Conservation (phyloP, 148 eudicot genomes). For the Nyssa sinensis region DNA sequence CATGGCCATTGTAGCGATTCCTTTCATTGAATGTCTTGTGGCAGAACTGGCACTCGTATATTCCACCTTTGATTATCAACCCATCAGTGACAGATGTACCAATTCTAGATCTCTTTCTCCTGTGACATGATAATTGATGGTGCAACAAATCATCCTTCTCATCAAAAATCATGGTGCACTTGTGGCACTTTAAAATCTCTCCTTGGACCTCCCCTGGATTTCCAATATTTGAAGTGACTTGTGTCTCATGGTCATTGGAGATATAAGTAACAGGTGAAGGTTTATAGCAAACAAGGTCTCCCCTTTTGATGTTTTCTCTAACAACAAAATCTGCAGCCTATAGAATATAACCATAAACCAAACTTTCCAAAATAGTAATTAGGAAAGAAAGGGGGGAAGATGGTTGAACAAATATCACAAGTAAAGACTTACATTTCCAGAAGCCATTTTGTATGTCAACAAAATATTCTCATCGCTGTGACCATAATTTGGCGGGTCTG, state of each 20-base stretch:
- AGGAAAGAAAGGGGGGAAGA: not conserved
- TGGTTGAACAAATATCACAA: constrained; percentile 9
- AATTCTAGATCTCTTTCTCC: constrained; percentile 60
- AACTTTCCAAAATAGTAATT: too few species aligned
- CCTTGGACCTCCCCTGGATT: constrained; percentile 29
- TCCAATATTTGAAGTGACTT: constrained; percentile 28
- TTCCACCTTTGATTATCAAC: constrained; percentile 53
- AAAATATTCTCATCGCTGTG: constrained; percentile 27
- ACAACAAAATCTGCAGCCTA: constrained; percentile 43
- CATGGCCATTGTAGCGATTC: constrained; percentile 70
- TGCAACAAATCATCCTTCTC: constrained; percentile 58
- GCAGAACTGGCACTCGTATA: constrained; percentile 80
- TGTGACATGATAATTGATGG: constrained; percentile 62
- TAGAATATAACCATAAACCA: too few species aligned
- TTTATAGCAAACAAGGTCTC: constrained; percentile 13
- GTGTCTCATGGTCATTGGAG: constrained; percentile 37
- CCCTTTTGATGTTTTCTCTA: constrained; percentile 14
- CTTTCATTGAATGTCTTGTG: constrained; percentile 61
- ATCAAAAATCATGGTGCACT: constrained; percentile 51
- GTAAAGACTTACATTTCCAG: constrained; percentile 52
- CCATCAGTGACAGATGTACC: constrained; percentile 60
- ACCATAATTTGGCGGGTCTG: constrained; percentile 24
- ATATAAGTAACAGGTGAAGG: constrained; percentile 24
- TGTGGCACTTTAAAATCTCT: constrained; percentile 51
- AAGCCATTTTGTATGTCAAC: constrained; percentile 24